Percentiles rank a stretch among this genome's conserved stretches.
These are phyloP conservation scores for Cladophialophora bantiana DNA, from an alignment of 2,329 filamentous ascomycete species.

Conservation along the genomic window DNA sequence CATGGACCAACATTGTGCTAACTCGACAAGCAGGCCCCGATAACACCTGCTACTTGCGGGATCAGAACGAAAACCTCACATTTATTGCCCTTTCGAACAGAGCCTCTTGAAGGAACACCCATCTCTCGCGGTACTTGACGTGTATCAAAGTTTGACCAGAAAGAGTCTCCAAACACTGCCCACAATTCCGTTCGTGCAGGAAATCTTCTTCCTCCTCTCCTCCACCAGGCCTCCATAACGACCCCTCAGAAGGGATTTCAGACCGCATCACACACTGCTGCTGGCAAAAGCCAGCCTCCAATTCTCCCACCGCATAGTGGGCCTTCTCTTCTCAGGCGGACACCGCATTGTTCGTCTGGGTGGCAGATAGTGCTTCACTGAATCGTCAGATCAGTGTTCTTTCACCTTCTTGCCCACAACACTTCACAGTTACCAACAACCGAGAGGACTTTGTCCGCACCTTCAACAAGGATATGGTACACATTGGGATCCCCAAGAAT, in stretches of 20 bases:
- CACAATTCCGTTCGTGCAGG: slow-evolving; percentile 88
- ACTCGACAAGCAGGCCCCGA: slow-evolving; percentile 62
- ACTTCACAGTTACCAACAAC: slow-evolving; percentile 23
- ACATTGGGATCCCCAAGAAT: slow-evolving; percentile 77
- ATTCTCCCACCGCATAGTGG: slow-evolving; percentile 71
- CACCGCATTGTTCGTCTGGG: slow-evolving; percentile 95
- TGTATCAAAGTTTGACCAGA: slow-evolving; percentile 56
- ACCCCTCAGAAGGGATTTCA: slow-evolving; percentile 67
- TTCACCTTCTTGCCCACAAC: slow-evolving; percentile 21
- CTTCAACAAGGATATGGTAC: slow-evolving; percentile 74
- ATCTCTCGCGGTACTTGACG: slow-evolving; percentile 77
- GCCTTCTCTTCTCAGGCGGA: slow-evolving; percentile 97
- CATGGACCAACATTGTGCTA: slow-evolving; percentile 24
- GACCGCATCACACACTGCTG: slow-evolving; percentile 60
- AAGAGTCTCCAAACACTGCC: slow-evolving; percentile 67
- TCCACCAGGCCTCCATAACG: slow-evolving; percentile 92
- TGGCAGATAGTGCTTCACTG: slow-evolving; percentile 92
- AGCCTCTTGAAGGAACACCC: slow-evolving; percentile 72
- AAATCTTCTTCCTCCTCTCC: slow-evolving; percentile 81
- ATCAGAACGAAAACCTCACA: slow-evolving; percentile 32
- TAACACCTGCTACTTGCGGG: slow-evolving; percentile 57
- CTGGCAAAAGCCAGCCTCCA: slow-evolving; percentile 86
- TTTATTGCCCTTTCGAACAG: slow-evolving; percentile 54
- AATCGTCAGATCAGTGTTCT: slow-evolving; percentile 54
- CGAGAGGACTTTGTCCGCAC: slow-evolving; percentile 33